A percentile compares a stretch with the other conserved stretches of the same genome.
Conservation (phyloP, 2,329 filamentous ascomycete species). For the Parascedosporium putredinis region DNA sequence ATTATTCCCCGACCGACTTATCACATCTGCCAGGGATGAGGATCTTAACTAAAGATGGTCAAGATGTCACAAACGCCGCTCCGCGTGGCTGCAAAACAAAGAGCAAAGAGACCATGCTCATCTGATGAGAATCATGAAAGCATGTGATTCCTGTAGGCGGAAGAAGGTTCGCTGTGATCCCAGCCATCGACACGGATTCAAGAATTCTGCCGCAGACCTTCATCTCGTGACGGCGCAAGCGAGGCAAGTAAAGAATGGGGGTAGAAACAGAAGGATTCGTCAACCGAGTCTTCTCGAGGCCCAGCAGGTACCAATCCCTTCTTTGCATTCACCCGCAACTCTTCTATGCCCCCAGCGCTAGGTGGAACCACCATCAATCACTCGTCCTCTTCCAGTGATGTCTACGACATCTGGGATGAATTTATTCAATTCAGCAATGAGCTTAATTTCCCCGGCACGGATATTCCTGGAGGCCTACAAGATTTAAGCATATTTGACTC, state of each 20-base stretch:
- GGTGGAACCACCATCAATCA: background rate
- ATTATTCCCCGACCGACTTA: conserved; percentile 27
- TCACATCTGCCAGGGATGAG: conserved; percentile 52
- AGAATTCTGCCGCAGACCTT: no score
- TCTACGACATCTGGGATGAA: conserved; percentile 1
- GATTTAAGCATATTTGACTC: background rate
- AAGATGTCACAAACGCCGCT: conserved; percentile 51
- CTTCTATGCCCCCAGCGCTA: no score
- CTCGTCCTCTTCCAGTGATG: background rate
- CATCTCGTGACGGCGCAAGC: conserved; percentile 15
- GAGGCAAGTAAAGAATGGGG: background rate
- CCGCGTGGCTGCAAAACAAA: conserved; percentile 56
- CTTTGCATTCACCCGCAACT: background rate
- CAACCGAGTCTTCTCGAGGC: background rate
- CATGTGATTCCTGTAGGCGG: conserved; percentile 50
- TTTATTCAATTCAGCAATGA: background rate
- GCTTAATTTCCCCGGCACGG: background rate
- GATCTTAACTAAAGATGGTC: conserved; percentile 54
- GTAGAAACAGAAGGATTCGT: background rate
- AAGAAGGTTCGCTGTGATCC: conserved; percentile 57
- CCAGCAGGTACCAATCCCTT: background rate
- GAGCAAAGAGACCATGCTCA: conserved; percentile 58
- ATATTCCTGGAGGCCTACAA: background rate
- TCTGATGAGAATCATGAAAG: conserved; percentile 57
- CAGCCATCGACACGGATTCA: conserved; percentile 33